phyloP scores from a whole-genome alignment of 148 eudicot genomes.

The Amaranthus cruentus region DNA sequence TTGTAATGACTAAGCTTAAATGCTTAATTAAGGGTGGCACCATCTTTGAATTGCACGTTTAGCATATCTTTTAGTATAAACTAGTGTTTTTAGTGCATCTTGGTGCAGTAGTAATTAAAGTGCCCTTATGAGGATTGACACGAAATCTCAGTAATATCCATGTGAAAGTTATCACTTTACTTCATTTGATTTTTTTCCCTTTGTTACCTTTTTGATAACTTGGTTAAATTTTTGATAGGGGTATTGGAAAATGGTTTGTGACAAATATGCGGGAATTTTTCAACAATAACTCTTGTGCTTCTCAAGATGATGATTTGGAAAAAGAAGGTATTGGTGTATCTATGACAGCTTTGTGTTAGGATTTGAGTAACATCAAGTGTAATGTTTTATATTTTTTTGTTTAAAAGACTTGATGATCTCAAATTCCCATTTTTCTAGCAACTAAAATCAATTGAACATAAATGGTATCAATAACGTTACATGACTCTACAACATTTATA shows the following conservation, averaged over 20 bases:
- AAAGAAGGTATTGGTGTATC: slow-evolving; percentile 40
- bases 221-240: slow-evolving; percentile 41
- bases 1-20: no score
- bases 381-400: neutral
- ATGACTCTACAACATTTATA: neutral
- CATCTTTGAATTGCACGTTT: no score
- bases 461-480: neutral
- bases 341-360: neutral
- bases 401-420: no score
- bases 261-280: slow-evolving; percentile 71
- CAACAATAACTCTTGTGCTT: slow-evolving; percentile 32
- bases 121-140: no score
- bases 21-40: no score
- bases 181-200: neutral
- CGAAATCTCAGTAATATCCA: neutral
- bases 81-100: no score
- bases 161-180: neutral
- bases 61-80: no score
- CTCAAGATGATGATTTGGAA: slow-evolving; percentile 39
- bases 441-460: neutral
- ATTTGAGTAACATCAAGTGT: neutral
- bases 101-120: no score
- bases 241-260: slow-evolving; percentile 84
- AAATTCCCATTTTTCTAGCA: no score
- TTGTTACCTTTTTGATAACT: neutral